These are phyloP conservation scores for Naganishia vishniacii DNA, from an alignment of 768 basidiomycete genomes.

Conservation along the genomic window DNA sequence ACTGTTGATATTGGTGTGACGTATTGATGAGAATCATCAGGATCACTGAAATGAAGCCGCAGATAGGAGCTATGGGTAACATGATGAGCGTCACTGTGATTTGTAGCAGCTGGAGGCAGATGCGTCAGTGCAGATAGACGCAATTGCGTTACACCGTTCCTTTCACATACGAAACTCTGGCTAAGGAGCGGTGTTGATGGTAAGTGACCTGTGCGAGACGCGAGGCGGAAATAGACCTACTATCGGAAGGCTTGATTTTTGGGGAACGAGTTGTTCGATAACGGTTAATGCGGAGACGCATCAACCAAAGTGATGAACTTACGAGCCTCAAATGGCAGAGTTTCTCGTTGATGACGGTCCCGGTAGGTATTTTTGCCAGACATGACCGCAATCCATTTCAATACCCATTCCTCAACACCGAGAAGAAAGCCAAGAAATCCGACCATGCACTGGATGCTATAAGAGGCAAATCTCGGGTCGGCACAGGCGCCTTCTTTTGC, in stretches of 20 bases:
- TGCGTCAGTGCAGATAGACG: background rate
- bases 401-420: background rate
- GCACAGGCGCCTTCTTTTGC: background rate
- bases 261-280: background rate
- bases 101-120: background rate
- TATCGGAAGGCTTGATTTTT: conserved; percentile 14
- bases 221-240: background rate
- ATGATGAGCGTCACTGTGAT: conserved; percentile 3
- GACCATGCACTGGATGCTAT: background rate
- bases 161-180: conserved; percentile 9
- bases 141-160: no score
- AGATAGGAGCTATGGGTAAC: conserved; percentile 7
- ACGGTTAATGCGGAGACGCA: background rate
- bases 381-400: background rate
- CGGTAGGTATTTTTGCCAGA: background rate
- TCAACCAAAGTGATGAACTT: background rate
- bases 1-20: conserved; percentile 14
- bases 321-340: background rate
- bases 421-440: background rate
- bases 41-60: background rate
- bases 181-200: background rate
- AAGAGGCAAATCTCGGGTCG: no score
- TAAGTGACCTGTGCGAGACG: background rate
- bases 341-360: background rate
- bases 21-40: background rate